Percentiles rank a stretch among this genome's conserved stretches.
These are phyloP conservation scores for Coprinellus micaceus DNA, from an alignment of 768 basidiomycete genomes.

Conservation along the genomic window DNA sequence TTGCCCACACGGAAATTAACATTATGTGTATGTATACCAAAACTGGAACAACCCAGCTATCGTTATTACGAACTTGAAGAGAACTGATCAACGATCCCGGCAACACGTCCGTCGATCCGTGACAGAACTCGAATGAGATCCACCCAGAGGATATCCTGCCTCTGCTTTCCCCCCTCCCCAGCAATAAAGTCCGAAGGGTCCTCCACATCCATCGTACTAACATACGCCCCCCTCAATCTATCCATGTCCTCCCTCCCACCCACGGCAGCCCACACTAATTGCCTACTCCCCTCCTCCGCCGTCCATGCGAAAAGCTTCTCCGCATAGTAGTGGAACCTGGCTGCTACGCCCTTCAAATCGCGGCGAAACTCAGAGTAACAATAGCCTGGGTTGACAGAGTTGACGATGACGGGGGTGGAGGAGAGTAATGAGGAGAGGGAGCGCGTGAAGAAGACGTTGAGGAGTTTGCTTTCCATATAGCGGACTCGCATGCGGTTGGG, in stretches of 20 bases:
- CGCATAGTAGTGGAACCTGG: constrained; percentile 23
- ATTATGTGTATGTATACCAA: no score
- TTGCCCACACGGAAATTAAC: no score
- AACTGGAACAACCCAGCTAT: not conserved
- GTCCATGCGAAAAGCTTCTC: constrained; percentile 32
- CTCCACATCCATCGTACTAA: constrained; percentile 17
- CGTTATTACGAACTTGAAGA: no score
- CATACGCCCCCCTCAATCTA: constrained; percentile 26
- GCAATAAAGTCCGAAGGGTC: constrained; percentile 29
- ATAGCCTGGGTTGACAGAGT: constrained; percentile 40
- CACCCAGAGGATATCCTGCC: constrained; percentile 29
- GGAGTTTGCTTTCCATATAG: constrained; percentile 29
- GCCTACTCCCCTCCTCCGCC: constrained; percentile 35
- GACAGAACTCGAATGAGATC: constrained; percentile 4
- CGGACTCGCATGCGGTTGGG: constrained; percentile 19
- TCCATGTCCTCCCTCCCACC: constrained; percentile 18
- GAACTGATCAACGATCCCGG: not conserved
- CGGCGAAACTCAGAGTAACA: constrained; percentile 35
- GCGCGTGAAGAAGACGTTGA: constrained; percentile 40
- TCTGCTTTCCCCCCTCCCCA: constrained; percentile 22
- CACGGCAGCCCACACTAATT: constrained; percentile 30
- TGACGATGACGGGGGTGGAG: constrained; percentile 28
- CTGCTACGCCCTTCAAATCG: constrained; percentile 15
- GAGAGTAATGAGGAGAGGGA: constrained; percentile 30
- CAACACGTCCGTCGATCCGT: constrained; percentile 3